These are phyloP conservation scores for Aureobasidium sp. DNA, from an alignment of 2,329 filamentous ascomycete genomes.

Conservation along the genomic window DNA sequence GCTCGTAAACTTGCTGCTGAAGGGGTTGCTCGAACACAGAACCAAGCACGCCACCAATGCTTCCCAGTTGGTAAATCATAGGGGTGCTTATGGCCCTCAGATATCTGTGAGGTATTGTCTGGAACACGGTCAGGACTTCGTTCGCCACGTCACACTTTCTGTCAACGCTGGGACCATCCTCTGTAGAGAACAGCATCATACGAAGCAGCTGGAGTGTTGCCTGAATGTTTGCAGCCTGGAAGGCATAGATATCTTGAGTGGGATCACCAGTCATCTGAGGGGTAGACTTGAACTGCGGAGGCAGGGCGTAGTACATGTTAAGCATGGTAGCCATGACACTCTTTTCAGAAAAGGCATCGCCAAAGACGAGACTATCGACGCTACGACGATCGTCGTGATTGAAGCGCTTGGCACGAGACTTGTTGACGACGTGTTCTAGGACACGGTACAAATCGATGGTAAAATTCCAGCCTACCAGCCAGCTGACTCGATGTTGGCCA, in stretches of 20 bases:
- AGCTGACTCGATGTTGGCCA: constrained; percentile 26
- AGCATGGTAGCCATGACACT: constrained; percentile 27
- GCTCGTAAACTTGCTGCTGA: constrained; percentile 35
- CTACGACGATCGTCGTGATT: constrained; percentile 20
- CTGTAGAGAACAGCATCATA: constrained; percentile 36
- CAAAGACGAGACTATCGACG: constrained; percentile 22
- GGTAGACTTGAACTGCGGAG: constrained; percentile 26
- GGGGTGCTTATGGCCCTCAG: constrained; percentile 45
- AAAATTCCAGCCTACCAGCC: constrained; percentile 53
- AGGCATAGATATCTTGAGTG: constrained; percentile 37
- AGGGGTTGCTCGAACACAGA: constrained; percentile 40
- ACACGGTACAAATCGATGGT: constrained; percentile 51
- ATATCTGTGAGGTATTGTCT: constrained; percentile 38
- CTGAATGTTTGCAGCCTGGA: constrained; percentile 47
- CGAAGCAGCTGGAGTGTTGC: constrained; percentile 43
- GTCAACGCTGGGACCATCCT: constrained; percentile 27
- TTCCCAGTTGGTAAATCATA: constrained; percentile 43
- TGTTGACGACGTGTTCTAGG: constrained; percentile 43
- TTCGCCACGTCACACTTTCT: constrained; percentile 42
- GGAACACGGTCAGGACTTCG: constrained; percentile 39
- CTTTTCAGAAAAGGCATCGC: constrained; percentile 23
- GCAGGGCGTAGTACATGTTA: constrained; percentile 26
- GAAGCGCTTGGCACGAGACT: constrained; percentile 20
- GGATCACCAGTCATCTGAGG: constrained; percentile 28
- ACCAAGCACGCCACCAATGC: constrained; percentile 46